phyloP scores from a whole-genome alignment of 352 stramenopile species.

The Phytophthora boehmeriae region DNA sequence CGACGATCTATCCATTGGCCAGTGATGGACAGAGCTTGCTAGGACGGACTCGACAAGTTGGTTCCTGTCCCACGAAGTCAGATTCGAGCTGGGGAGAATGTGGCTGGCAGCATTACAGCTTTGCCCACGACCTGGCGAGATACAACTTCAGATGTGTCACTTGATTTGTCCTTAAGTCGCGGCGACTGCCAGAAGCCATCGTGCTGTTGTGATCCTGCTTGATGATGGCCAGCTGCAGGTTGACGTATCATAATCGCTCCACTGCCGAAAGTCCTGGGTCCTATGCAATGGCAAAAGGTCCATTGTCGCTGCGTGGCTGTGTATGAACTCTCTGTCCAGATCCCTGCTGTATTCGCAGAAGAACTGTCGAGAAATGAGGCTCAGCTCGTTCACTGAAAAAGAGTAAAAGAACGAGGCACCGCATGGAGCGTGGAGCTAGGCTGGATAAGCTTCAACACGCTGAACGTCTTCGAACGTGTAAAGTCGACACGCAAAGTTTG shows the following conservation, averaged over 20 bases:
- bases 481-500: too few species aligned
- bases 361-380: not conserved
- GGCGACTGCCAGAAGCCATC: constrained; percentile 17
- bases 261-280: too few species aligned
- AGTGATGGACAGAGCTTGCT: too few species aligned
- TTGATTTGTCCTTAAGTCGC: constrained; percentile 26
- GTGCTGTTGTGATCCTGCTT: not conserved
- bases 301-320: not conserved
- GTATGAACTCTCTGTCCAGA: not conserved
- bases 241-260: constrained; percentile 11
- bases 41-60: not conserved
- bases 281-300: not conserved
- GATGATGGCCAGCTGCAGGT: not conserved
- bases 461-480: too few species aligned
- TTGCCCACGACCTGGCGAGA: constrained; percentile 17
- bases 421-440: too few species aligned
- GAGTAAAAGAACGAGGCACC: too few species aligned
- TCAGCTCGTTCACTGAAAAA: too few species aligned
- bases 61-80: constrained; percentile 30
- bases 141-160: constrained; percentile 28
- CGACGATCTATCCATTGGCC: too few species aligned
- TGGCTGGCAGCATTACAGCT: not conserved
- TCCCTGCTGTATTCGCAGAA: not conserved
- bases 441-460: too few species aligned
- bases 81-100: constrained; percentile 10